A percentile compares a stretch with the other conserved stretches of the same genome.
Conservation (phyloP, 2,329 filamentous ascomycete species). For the Trichophyton schoenleinii region DNA sequence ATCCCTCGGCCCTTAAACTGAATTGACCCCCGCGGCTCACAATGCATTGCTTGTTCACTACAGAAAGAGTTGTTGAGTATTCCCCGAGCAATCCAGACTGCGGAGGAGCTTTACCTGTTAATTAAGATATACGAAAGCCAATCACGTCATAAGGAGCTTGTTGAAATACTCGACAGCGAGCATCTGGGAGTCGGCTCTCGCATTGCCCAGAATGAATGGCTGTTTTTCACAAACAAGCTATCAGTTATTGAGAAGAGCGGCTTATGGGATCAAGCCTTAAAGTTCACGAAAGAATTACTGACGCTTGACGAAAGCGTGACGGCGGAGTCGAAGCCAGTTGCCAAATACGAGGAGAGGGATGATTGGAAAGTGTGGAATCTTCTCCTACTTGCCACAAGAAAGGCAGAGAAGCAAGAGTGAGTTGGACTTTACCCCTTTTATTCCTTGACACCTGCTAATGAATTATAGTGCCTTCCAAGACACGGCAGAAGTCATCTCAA, state of each 20-base stretch:
- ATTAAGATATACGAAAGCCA: slow-evolving; percentile 34
- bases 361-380: slow-evolving; percentile 38
- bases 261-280: slow-evolving; percentile 28
- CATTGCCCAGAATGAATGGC: slow-evolving; percentile 34
- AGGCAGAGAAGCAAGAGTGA: slow-evolving; percentile 24
- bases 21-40: slow-evolving; percentile 11
- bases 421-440: slow-evolving; percentile 13
- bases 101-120: slow-evolving; percentile 36
- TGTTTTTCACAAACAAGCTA: slow-evolving; percentile 29
- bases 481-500: slow-evolving; percentile 23
- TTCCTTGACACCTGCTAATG: slow-evolving; percentile 6
- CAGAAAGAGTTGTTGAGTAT: slow-evolving; percentile 32
- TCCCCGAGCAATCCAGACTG: slow-evolving; percentile 34
- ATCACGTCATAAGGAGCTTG: slow-evolving; percentile 27
- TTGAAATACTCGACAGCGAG: slow-evolving; percentile 32
- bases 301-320: slow-evolving; percentile 22
- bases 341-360: slow-evolving; percentile 26
- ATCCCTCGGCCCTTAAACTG: slow-evolving; percentile 1
- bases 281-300: slow-evolving; percentile 27
- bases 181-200: slow-evolving; percentile 31
- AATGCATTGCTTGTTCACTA: slow-evolving; percentile 6
- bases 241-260: slow-evolving; percentile 26
- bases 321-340: slow-evolving; percentile 16
- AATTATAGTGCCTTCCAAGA: slow-evolving; percentile 21
- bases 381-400: slow-evolving; percentile 25